Evolutionary conservation across 1,139 yeast species (phyloP), one percentile per base, ranked within the genome.

Genomic region (Blastobotrys ciferrii): DNA sequence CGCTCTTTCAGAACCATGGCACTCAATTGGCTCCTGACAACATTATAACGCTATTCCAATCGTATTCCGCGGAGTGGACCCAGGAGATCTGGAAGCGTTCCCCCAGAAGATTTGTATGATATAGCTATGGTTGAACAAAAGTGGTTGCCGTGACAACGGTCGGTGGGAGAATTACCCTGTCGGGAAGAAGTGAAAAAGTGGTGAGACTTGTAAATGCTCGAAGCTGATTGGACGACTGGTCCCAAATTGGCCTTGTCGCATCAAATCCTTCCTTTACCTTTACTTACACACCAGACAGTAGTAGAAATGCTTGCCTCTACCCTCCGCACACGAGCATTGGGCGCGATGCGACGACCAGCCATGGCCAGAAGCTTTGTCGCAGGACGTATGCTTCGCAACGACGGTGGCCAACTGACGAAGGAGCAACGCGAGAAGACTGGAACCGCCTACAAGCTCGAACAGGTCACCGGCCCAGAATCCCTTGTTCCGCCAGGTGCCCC

Each of bases 401-500:
- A 44, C 23, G 38, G 23, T n/a, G 32, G 32, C n/a, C 32, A 39
- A 19, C 17, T 33, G 12, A 14, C 38, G 19, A 17, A 45, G 32
- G 43, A 47, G 17, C 43, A 40, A 32, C 42, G 42, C 5, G 32
- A 33, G 31, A 17, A 42, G 19, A 12, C 48, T 32, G 42, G 37
- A 30, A 80, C 89, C 54, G 94, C 96, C 54, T 61, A 73, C 56
- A 75, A 68, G 51, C 78, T 91, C 65, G 72, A 84, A 51, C 95
- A 91, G 67, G 95, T 91, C 60, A 77, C 82, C 50, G 91, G 91
- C 65, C 80, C 83, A 49, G 87, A 80, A 65, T 78, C 91, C 51
- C 81, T 92, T 71, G 80, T 89, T 61, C 96, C 97, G 71, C 81
- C 84, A 52, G 97, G 96, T 80, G 95, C 96, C 58, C 73, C 77